Evolutionary conservation across 208 protist genomes (phyloP).

Genomic region (Leishmania aethiopica): DNA sequence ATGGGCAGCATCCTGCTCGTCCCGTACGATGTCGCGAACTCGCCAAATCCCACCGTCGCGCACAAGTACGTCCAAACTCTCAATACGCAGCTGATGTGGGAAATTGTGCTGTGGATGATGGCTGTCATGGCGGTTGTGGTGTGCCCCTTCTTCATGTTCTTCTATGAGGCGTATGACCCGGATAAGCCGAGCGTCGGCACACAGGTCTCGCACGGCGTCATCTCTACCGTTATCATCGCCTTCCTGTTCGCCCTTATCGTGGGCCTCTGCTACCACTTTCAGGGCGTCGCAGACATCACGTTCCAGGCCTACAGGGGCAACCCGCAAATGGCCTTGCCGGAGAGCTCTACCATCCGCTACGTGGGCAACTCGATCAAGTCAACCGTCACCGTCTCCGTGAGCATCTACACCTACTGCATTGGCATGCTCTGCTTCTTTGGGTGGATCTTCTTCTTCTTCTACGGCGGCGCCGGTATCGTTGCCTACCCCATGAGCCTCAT

Average conservation of each 20-base stretch:
- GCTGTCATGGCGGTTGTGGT: slow-evolving; percentile 74
- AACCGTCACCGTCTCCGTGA: slow-evolving; percentile 47
- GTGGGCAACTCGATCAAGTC: slow-evolving; percentile 27
- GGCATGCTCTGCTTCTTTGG: slow-evolving; percentile 83
- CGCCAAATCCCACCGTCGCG: slow-evolving; percentile 58
- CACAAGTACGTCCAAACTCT: slow-evolving; percentile 70
- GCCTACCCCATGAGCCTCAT: slow-evolving; percentile 83
- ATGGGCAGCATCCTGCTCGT: slow-evolving; percentile 87
- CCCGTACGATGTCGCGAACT: slow-evolving; percentile 93
- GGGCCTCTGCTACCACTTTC: slow-evolving; percentile 53
- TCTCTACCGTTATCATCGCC: slow-evolving; percentile 73
- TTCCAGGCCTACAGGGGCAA: slow-evolving; percentile 42
- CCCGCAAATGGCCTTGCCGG: slow-evolving; percentile 35
- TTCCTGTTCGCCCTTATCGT: slow-evolving; percentile 60
- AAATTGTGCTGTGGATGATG: slow-evolving; percentile 86
- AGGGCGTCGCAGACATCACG: slow-evolving; percentile 49
- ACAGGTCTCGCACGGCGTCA: slow-evolving; percentile 67
- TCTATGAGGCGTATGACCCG: slow-evolving; percentile 93
- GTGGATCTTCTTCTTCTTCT: slow-evolving; percentile 93
- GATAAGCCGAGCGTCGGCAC: slow-evolving; percentile 58
- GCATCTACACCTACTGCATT: slow-evolving; percentile 81
- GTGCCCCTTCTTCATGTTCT: slow-evolving; percentile 93
- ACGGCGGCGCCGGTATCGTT: slow-evolving; percentile 92
- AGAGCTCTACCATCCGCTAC: slow-evolving; percentile 4
- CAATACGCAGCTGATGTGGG: slow-evolving; percentile 86